Percentiles rank a stretch among this genome's conserved stretches.
Conservation (phyloP, 495 filamentous ascomycete genomes). For the Tuber brumale region DNA sequence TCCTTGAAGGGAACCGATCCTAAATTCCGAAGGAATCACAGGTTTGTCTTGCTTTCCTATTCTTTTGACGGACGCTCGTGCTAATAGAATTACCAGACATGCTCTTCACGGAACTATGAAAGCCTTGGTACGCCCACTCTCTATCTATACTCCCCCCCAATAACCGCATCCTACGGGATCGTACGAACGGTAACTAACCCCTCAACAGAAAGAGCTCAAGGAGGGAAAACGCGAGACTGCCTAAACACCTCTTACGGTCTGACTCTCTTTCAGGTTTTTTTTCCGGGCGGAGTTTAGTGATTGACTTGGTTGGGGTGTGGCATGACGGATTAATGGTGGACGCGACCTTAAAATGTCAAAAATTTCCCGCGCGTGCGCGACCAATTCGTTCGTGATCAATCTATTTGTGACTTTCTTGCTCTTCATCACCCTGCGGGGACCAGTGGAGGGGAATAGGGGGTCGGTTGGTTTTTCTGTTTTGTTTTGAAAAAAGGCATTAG, state of each 20-base stretch:
- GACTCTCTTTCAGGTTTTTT: constrained; percentile 10
- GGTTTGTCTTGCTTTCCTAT: constrained; percentile 41
- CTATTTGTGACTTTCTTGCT: constrained; percentile 6
- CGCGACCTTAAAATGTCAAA: constrained; percentile 11
- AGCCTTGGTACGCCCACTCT: constrained; percentile 71
- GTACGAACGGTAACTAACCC: constrained; percentile 46
- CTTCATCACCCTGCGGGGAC: not conserved
- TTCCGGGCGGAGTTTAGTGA: constrained; percentile 10
- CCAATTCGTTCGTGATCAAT: constrained; percentile 11
- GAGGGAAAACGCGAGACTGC: constrained; percentile 91
- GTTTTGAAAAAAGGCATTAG: constrained; percentile 68
- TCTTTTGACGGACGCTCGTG: constrained; percentile 9
- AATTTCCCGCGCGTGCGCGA: constrained; percentile 40
- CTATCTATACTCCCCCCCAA: constrained; percentile 7
- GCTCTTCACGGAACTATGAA: constrained; percentile 97
- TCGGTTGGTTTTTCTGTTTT: not conserved
- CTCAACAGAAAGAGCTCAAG: constrained; percentile 84
- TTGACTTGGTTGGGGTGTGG: not conserved
- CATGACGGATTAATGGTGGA: constrained; percentile 4
- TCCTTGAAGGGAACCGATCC: constrained; percentile 98
- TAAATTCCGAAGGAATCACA: constrained; percentile 99
- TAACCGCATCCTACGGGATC: not conserved
- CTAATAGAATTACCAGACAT: constrained; percentile 49
- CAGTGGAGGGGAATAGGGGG: not conserved
- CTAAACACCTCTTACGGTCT: constrained; percentile 50